These are phyloP conservation scores for Arabidopsis lyrata DNA, from an alignment of 441 rosid genomes.

Conservation along the genomic window DNA sequence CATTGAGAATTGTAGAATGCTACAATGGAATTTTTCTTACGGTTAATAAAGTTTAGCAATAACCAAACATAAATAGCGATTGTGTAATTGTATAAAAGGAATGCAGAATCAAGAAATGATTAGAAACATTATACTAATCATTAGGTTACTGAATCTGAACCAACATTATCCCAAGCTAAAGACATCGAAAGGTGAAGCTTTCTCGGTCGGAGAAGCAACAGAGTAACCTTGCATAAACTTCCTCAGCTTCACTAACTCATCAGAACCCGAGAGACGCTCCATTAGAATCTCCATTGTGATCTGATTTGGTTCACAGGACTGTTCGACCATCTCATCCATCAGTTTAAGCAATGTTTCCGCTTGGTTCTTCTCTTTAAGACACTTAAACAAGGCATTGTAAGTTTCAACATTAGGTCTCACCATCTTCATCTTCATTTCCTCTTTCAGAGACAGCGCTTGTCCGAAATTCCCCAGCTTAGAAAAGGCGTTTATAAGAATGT, in stretches of 20 bases:
- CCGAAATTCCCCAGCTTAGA: slow-evolving; percentile 57
- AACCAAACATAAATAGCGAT: not conserved
- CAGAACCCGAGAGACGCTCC: slow-evolving; percentile 69
- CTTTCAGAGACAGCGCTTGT: slow-evolving; percentile 59
- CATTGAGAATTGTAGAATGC: not conserved
- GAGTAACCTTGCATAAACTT: slow-evolving; percentile 54
- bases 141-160: slow-evolving; percentile 1
- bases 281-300: slow-evolving; percentile 72
- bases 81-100: slow-evolving; percentile 11
- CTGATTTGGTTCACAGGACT: slow-evolving; percentile 70
- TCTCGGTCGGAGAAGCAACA: slow-evolving; percentile 26
- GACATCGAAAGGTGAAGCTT: slow-evolving; percentile 27
- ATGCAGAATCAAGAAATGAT: not conserved
- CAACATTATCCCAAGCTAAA: slow-evolving; percentile 20
- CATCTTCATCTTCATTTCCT: slow-evolving; percentile 63
- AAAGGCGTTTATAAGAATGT: slow-evolving; percentile 64
- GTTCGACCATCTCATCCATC: slow-evolving; percentile 72
- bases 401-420: slow-evolving; percentile 71
- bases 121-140: not conserved
- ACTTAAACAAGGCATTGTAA: slow-evolving; percentile 72
- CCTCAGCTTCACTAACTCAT: slow-evolving; percentile 60
- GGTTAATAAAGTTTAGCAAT: not conserved
- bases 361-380: slow-evolving; percentile 56
- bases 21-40: not conserved
- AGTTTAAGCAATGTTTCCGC: slow-evolving; percentile 55